Base-by-base conservation (phyloP, 768 basidiomycete species). In the Hydnomerulius pinastri region DNA sequence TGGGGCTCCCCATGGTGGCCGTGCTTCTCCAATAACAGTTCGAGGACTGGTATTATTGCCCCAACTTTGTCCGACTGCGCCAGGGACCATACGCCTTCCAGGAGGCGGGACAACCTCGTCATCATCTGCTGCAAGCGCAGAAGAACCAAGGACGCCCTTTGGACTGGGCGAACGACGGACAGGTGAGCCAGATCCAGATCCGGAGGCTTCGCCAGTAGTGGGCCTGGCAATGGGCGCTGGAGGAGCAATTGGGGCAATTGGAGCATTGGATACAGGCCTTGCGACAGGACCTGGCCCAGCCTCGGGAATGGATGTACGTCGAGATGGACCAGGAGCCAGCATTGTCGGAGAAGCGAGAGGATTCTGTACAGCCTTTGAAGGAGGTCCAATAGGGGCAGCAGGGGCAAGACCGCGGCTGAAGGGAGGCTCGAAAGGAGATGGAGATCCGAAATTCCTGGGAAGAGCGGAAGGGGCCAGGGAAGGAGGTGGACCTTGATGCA, bases 61-160 rank as follows among this genome's bases (percentile, higher is more conserved):
- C 82, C 83, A 84, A 2, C 71, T 69, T 48, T 77, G 78, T 6
- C 78, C 69, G 10, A 78, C 73, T 3, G 69, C 68, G 38, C 71
- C 69, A 29, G 67, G 67, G 1, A 64, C 71, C 33, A 65, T 67
- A 7, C 79, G 71, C 41, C 81, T 66, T 30, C 79, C 71, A 6
- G 76, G 74, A 15, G 77, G 69, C 33, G 76, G 69, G 13, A 91
- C 79, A 10, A 90, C 85, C 62, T 91, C 89, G 63, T 92, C 90
- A 53, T 89, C 89, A 52, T 90, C 88, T 12, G 87, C 81, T 3
- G 83, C 81, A 17, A 91, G 76, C 17, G 90, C 89, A 4, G 86
- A 86, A 12, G 89, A 90, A 11, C 90, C 90, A 6, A 90, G 73
- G 29, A 84, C 70, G 33, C 83, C 82, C 62, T 90, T 90, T 8